Percentiles rank a stretch among this genome's conserved stretches.
Conservation (phyloP, 257 asterid species). For the Primulina eburnea region DNA sequence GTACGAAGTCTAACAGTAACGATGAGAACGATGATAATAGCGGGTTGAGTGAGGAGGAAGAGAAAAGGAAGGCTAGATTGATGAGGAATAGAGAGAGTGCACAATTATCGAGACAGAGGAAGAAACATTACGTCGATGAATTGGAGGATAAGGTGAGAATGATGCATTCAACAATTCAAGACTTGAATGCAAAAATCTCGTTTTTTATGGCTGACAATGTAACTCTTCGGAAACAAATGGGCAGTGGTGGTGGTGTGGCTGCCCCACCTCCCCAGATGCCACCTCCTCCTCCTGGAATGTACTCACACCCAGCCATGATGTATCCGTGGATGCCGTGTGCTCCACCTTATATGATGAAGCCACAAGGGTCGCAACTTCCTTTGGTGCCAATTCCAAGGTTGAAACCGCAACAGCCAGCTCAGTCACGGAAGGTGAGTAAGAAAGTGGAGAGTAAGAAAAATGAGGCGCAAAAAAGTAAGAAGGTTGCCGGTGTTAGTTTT, state of each 20-base stretch:
- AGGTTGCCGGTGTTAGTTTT: slow-evolving; percentile 88
- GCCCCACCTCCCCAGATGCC: slow-evolving; percentile 47
- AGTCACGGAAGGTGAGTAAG: slow-evolving; percentile 54
- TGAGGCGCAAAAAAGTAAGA: slow-evolving; percentile 72
- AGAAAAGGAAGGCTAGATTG: slow-evolving; percentile 76
- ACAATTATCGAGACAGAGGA: slow-evolving; percentile 89
- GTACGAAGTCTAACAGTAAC: slow-evolving; percentile 42
- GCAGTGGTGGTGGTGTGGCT: slow-evolving; percentile 40
- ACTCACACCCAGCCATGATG: slow-evolving; percentile 70
- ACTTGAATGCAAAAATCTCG: slow-evolving; percentile 70
- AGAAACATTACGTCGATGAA: slow-evolving; percentile 92
- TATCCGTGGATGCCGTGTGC: slow-evolving; percentile 93
- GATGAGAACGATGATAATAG: slow-evolving; percentile 30
- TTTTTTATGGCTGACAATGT: slow-evolving; percentile 81
- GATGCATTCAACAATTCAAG: slow-evolving; percentile 93
- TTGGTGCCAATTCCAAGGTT: slow-evolving; percentile 91
- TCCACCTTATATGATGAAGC: slow-evolving; percentile 79
- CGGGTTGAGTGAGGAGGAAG: slow-evolving; percentile 62
- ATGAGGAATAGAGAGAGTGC: slow-evolving; percentile 99
- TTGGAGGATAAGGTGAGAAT: slow-evolving; percentile 85
- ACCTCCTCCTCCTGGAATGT: slow-evolving; percentile 71
- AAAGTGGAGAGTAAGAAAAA: slow-evolving; percentile 63
- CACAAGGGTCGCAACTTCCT: slow-evolving; percentile 96
- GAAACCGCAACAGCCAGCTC: slow-evolving; percentile 58
- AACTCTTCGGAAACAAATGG: slow-evolving; percentile 68